These are phyloP conservation scores for Coemansia sp. DNA, from an alignment of 371 early-diverging fungal species.

Conservation along the genomic window DNA sequence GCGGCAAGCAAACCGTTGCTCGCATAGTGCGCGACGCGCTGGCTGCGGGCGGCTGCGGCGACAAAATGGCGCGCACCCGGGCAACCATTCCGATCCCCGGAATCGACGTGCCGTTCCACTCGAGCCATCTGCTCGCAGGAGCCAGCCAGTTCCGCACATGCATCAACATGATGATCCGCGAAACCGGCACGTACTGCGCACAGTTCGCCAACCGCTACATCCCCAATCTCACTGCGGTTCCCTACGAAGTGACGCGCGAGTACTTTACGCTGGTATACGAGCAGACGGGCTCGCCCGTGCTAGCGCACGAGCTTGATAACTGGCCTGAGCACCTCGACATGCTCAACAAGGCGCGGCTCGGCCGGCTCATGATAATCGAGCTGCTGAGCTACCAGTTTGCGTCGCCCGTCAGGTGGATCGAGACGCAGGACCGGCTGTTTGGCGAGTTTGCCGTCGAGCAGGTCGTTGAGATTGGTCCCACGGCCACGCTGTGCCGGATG, in stretches of 20 bases:
- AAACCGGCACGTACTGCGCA: constrained; percentile 71
- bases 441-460: constrained; percentile 79
- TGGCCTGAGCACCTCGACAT: constrained; percentile 58
- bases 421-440: constrained; percentile 90
- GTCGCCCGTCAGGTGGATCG: constrained; percentile 94
- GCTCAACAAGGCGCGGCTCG: constrained; percentile 59
- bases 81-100: constrained; percentile 93
- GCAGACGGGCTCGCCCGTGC: constrained; percentile 71
- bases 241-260: constrained; percentile 75
- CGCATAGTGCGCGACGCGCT: constrained; percentile 58
- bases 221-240: constrained; percentile 91
- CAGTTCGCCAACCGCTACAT: constrained; percentile 82
- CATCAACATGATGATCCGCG: constrained; percentile 76
- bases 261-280: constrained; percentile 79
- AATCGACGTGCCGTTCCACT: constrained; percentile 98
- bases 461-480: constrained; percentile 90
- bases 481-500: constrained; percentile 90
- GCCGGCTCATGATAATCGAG: constrained; percentile 82
- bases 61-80: constrained; percentile 75
- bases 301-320: constrained; percentile 71
- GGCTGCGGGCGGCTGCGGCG: constrained; percentile 51
- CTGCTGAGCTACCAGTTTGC: constrained; percentile 93
- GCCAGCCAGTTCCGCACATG: constrained; percentile 87
- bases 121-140: constrained; percentile 87
- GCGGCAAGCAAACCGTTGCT: constrained; percentile 66